Base-by-base conservation (phyloP, 768 basidiomycete genomes). In the Cytidiella melzeri region DNA sequence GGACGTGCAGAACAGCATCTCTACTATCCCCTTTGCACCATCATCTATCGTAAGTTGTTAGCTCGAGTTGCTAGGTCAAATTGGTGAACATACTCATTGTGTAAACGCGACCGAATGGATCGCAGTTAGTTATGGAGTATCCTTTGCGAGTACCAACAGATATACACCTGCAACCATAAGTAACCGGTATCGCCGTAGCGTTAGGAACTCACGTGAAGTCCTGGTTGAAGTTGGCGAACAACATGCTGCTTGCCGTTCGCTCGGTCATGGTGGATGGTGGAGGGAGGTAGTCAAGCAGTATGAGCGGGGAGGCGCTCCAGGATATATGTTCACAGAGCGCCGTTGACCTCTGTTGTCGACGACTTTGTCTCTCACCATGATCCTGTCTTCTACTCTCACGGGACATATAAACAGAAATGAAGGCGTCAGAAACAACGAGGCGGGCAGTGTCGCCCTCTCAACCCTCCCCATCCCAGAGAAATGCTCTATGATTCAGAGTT, bases 1-100 rank as follows among this genome's bases (percentile, higher is more conserved):
- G 19, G 93, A 96, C 4, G 96, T 99, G 70, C 94, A 97, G 73
- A 99, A 99, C 51, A 99, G 75, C 96, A 99, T 99, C 69, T 99
- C 96, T 13, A 97, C 95, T 54, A 96, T 96, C 20, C 93, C 92
- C 15, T 89, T 80, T 2, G 95, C 91, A 6, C 95, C 94, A 51
- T 97, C 93, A 59, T 87, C 95, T 92, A 53, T 25, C 24, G 20
- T 50, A 25, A 10, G 39, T 20, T 36, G 23, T 27, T 5, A 45
- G 12, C 15, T 1, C 7, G 30, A 15, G 9, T 3, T 21, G 28
- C 37, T 10, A 5, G 19, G 6, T 25, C 15, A 47, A 39, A 11
- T 15, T 6, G 18, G 38, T 21, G 13, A 25, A 77, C 91, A 64
- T 64, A 94, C 93, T 92, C 80, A 85, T 87, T 5, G 91, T 92